Percentiles rank a stretch among this genome's conserved stretches.
Evolutionary conservation across 2,329 filamentous ascomycete genomes (phyloP).

Genomic region (Chaetomium sp.): DNA sequence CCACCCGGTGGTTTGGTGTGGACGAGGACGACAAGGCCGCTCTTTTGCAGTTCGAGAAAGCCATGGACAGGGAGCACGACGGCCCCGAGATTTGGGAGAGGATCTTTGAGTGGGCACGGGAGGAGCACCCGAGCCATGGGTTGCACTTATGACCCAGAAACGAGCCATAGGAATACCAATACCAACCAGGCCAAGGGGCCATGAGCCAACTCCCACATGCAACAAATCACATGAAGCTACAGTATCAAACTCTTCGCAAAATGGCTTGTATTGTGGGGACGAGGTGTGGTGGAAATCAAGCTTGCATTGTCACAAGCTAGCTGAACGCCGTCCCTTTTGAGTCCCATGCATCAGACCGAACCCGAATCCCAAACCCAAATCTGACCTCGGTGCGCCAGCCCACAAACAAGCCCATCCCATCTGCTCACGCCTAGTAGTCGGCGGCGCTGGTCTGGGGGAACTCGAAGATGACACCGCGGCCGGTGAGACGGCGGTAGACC

Average conservation of each 20-base stretch:
- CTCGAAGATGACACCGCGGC: constrained; percentile 96
- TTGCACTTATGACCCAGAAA: constrained; percentile 10
- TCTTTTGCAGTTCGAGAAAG: constrained; percentile 35
- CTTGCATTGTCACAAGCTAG: constrained; percentile 39
- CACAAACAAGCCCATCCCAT: constrained; percentile 30
- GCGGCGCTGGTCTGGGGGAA: constrained; percentile 82
- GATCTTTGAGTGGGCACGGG: constrained; percentile 39
- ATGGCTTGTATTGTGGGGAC: constrained; percentile 33
- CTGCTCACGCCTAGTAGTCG: constrained; percentile 68
- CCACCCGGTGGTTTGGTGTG: constrained; percentile 43
- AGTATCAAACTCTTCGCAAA: neutral
- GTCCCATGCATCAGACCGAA: constrained; percentile 36
- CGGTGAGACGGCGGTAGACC: constrained; percentile 97
- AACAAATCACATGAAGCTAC: neutral
- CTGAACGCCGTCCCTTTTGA: constrained; percentile 40
- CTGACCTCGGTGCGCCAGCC: constrained; percentile 32
- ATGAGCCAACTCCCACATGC: neutral
- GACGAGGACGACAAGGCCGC: constrained; percentile 39
- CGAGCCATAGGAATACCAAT: neutral
- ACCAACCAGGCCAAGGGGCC: neutral
- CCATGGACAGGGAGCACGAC: constrained; percentile 42
- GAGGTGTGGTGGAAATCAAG: constrained; percentile 32
- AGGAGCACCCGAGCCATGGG: constrained; percentile 13
- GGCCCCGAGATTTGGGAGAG: constrained; percentile 44
- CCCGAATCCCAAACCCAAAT: constrained; percentile 36